Evolutionary conservation across 1,284 basidiomycete genomes (phyloP).

Genomic region (Sporisorium graminicola): DNA sequence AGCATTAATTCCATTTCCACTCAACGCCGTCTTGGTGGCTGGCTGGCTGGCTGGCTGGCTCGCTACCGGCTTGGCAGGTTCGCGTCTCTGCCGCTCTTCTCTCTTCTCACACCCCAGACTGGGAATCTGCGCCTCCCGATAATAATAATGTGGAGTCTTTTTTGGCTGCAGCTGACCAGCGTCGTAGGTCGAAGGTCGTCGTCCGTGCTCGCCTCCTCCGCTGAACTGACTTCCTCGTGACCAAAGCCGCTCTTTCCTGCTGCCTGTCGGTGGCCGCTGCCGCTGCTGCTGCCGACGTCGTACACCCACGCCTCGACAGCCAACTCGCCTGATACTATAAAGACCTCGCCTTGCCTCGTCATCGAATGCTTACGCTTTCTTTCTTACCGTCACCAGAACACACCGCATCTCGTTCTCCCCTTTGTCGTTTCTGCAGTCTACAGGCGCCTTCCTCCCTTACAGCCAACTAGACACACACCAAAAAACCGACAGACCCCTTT

Average conservation of each 20-base stretch:
- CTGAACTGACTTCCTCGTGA: neutral
- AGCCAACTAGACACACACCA: neutral
- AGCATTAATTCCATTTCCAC: constrained; percentile 26
- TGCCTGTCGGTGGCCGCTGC: no score
- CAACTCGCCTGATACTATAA: no score
- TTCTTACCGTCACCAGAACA: neutral
- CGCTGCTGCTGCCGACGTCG: neutral
- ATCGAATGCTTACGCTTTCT: neutral
- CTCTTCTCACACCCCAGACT: no score
- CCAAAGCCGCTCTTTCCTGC: neutral
- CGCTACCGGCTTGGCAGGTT: no score
- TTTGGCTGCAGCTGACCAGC: neutral
- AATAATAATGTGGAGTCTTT: constrained; percentile 10
- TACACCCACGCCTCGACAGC: no score
- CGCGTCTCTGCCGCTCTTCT: constrained; percentile 12
- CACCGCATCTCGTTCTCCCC: neutral
- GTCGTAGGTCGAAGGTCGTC: neutral
- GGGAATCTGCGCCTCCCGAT: neutral
- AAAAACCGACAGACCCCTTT: constrained; percentile 4
- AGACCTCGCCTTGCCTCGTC: neutral
- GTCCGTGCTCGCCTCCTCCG: neutral
- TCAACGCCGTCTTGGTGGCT: constrained; percentile 12
- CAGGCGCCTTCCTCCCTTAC: neutral
- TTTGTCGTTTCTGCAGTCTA: neutral
- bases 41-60: constrained; percentile 13